Base-by-base conservation (phyloP, 257 asterid species). In the Gentiana straminea region DNA sequence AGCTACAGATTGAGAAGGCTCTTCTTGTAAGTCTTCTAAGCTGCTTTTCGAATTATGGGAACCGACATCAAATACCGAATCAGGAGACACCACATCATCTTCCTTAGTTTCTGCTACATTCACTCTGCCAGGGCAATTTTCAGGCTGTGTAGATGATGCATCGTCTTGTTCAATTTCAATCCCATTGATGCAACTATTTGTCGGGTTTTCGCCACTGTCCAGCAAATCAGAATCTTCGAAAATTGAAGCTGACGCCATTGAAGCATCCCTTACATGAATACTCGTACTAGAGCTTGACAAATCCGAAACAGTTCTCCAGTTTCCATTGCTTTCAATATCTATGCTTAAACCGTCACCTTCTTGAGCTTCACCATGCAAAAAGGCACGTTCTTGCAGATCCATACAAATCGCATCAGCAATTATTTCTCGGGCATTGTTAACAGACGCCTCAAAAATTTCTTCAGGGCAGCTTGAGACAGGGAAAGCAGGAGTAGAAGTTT, bases 31-130 rank as follows among this genome's bases (percentile, higher is more conserved):
- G 13, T 32, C 54, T 70, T 83, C 71, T 2, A 39, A 53, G 67
- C 86, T 75, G 66, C 75, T 70, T 62, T 49, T 77, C 63, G 94
- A 81, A 66, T 71, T 66, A 24, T 63, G 59, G 38, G 90, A 79
- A 73, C 74, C 81, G 66, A 63, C 71, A 66, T 85, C 89, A 64
- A 85, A 83, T 53, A 68, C 82, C 0, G 82, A 69, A 74, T 84
- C 79, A 50, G 75, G 73, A 63, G 79, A 74, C 53, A 70, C 60
- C 38, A 55, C 67, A 64, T 75, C 80, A 54, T 73, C 75, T 66
- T 78, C 74, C 76, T 73, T 83, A 74, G 63, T 73, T 52, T 79
- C 83, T 36, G 62, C 68, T 57, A 49, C 72, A 69, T 80, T 86
- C 65, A 64, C 74, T 74, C 61, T 78, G 59, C 35, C 72, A 60